Base-by-base conservation (phyloP, 2,329 filamentous ascomycete species). In the Allantophomopsis cytisporea region DNA sequence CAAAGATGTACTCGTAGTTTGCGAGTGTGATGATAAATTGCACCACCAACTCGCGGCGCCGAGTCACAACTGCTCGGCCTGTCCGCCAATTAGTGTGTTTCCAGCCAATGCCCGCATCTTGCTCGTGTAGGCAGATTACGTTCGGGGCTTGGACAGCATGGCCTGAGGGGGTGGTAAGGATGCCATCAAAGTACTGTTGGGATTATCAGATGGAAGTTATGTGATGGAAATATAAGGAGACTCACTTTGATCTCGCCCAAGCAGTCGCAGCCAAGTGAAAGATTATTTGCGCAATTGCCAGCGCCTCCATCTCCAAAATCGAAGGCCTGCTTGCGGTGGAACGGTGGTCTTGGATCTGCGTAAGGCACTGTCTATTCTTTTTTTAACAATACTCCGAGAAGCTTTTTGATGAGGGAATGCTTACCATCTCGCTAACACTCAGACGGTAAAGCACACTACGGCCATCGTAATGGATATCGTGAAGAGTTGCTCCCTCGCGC, bases 51-150 rank as follows among this genome's bases (percentile, higher is more conserved):
- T 80, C 71, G 1, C 78, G 68, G 41, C 68, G 63, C 6, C 79
- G 65, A 0, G 71, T 72, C 1, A 81, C 73, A 1, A 76, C 73
- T 0, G 75, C 74, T 1, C 72, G 66, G 21, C 66, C 64, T 0
- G 75, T 82, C 4, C 77, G 65, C 61, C 71, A 80, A 59, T 83
- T 81, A 4, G 76, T 80, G 57, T 82, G 78, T 51, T 83, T 82
- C 76, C 76, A 82, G 6, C 68, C 65, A 33, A 83, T 79, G 4
- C 79, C 79, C 39, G 73, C 70, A 47, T 83, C 79, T 50, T 80
- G 72, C 53, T 83, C 79, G 50, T 83, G 79, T 3, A 83, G 59
- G 49, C 79, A 83, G 40, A 82, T 62, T 5, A 78, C 76, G 45
- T 82, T 82, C n/a, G 65, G 66, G 18, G 66, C 63, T 1, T 62